A percentile compares a stretch with the other conserved stretches of the same genome.
phyloP scores from a whole-genome alignment of 2,329 filamentous ascomycete species.

The Nothomitra cinnamomea region DNA sequence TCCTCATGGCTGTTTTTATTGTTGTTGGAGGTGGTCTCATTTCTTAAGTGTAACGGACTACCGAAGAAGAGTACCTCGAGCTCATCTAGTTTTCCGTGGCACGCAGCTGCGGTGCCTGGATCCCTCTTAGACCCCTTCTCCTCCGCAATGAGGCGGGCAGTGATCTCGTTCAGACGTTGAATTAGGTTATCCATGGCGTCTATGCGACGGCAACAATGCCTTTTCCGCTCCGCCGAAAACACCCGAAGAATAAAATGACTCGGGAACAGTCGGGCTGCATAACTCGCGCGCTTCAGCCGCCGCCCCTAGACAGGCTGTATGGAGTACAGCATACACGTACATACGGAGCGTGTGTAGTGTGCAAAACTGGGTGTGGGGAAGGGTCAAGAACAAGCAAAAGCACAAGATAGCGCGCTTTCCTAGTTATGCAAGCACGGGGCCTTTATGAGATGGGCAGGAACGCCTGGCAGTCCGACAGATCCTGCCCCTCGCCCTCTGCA shows the following conservation, averaged over 20 bases:
- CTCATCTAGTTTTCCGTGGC: neutral
- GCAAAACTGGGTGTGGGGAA: neutral
- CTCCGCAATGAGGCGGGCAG: neutral
- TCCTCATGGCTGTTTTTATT: neutral
- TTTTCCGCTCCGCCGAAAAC: neutral
- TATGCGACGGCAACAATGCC: neutral
- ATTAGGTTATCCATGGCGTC: neutral
- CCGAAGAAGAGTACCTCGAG: neutral
- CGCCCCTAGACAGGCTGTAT: neutral
- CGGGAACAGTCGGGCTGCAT: neutral
- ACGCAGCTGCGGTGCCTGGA: neutral
- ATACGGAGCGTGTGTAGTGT: neutral
- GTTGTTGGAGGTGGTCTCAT: neutral
- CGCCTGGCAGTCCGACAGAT: too few species aligned
- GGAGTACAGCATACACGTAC: neutral
- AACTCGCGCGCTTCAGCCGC: neutral
- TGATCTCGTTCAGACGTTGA: conserved; percentile 3
- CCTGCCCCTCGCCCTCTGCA: too few species aligned
- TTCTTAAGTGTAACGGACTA: neutral
- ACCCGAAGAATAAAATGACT: neutral
- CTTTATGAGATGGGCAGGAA: too few species aligned
- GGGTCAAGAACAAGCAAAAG: neutral
- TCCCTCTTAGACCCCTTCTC: neutral
- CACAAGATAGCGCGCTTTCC: neutral
- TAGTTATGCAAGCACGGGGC: too few species aligned